phyloP scores from a whole-genome alignment of 805 yeast genomes.

The Suhomyces pyralidae region DNA sequence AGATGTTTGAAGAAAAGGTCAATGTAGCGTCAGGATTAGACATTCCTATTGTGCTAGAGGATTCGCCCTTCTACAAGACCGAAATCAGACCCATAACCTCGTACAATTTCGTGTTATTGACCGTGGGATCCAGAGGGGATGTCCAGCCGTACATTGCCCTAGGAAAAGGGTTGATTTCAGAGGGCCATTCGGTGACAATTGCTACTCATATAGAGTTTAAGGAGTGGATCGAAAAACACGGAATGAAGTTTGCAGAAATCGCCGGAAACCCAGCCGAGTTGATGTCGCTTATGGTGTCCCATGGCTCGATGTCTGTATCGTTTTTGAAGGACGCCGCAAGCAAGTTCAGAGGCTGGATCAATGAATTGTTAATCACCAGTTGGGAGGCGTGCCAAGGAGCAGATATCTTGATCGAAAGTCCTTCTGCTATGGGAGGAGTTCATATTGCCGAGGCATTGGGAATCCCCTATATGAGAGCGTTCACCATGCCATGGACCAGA shows the following conservation, averaged over 20 bases:
- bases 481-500: conserved; percentile 98
- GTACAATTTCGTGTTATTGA: conserved; percentile 63
- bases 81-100: conserved; percentile 52
- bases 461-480: conserved; percentile 90
- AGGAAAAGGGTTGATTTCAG: conserved; percentile 71
- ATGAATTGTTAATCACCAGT: conserved; percentile 63
- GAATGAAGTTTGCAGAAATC: conserved; percentile 64
- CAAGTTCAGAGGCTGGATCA: conserved; percentile 81
- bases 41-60: conserved; percentile 67
- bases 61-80: conserved; percentile 53
- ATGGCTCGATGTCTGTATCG: conserved; percentile 81
- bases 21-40: conserved; percentile 58
- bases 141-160: conserved; percentile 94
- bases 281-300: conserved; percentile 89
- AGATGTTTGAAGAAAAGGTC: conserved; percentile 65
- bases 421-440: conserved; percentile 92
- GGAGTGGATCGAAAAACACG: conserved; percentile 67
- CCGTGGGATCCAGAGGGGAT: conserved; percentile 95
- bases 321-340: conserved; percentile 79
- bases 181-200: conserved; percentile 82
- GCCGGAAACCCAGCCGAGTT: conserved; percentile 94
- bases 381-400: conserved; percentile 86
- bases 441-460: conserved; percentile 91
- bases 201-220: conserved; percentile 84
- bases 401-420: conserved; percentile 89